phyloP scores from a whole-genome alignment of 2,329 filamentous ascomycete genomes.

The Diaporthe velutina region DNA sequence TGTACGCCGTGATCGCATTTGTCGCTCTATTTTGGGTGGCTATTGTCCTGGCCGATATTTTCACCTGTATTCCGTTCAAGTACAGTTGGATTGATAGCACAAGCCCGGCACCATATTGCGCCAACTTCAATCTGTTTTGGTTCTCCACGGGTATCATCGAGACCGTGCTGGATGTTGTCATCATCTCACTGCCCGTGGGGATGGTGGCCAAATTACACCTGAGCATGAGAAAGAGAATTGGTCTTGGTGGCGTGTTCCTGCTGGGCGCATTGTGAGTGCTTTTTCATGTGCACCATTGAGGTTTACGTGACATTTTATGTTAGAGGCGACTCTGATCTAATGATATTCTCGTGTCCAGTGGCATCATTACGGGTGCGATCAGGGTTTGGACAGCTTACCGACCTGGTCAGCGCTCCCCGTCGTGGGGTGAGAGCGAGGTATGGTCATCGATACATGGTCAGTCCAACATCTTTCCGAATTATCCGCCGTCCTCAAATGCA shows the following conservation, averaged over 20 bases:
- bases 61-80: neutral
- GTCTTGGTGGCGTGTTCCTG: neutral
- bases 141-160: neutral
- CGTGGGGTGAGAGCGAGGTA: slow-evolving; percentile 18
- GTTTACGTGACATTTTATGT: neutral
- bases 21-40: neutral
- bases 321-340: neutral
- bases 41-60: neutral
- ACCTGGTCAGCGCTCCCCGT: slow-evolving; percentile 21
- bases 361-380: slow-evolving; percentile 30
- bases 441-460: slow-evolving; percentile 35
- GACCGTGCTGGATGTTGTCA: neutral
- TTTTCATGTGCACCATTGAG: neutral
- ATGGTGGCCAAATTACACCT: neutral
- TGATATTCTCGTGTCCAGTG: neutral
- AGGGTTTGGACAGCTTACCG: slow-evolving; percentile 7
- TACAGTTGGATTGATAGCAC: neutral
- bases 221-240: neutral
- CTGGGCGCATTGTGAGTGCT: neutral
- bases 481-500: neutral
- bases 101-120: neutral
- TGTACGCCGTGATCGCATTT: neutral
- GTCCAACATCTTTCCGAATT: neutral
- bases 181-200: neutral
- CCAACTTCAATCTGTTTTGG: neutral